phyloP scores from a whole-genome alignment of 495 filamentous ascomycete species.

The Lasiosphaeria hispida region DNA sequence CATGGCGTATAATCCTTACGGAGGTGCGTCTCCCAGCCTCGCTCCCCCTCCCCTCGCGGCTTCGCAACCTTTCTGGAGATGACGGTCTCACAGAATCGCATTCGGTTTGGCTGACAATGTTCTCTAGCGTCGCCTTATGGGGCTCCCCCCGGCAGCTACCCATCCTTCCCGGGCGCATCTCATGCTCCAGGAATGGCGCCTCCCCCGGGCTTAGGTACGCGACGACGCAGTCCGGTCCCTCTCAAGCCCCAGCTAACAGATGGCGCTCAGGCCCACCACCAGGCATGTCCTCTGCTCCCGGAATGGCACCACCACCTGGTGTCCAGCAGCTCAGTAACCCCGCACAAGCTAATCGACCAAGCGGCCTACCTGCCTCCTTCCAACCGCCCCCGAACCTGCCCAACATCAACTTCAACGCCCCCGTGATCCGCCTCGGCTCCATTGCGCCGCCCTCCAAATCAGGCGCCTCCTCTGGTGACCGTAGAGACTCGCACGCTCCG shows the following conservation, averaged over 20 bases:
- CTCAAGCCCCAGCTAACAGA: neutral
- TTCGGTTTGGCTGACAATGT: too few species aligned
- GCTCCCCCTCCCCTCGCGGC: neutral
- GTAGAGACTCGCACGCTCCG: slow-evolving; percentile 35
- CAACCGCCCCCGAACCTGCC: slow-evolving; percentile 90
- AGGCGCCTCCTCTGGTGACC: slow-evolving; percentile 45
- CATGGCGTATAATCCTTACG: slow-evolving; percentile 78
- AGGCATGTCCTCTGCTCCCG: slow-evolving; percentile 76
- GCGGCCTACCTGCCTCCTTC: slow-evolving; percentile 77
- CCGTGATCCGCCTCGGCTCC: slow-evolving; percentile 87
- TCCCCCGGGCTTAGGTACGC: slow-evolving; percentile 81
- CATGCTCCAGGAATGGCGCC: slow-evolving; percentile 64
- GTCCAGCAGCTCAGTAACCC: slow-evolving; percentile 67
- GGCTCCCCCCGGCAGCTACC: slow-evolving; percentile 64
- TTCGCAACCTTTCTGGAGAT: neutral
- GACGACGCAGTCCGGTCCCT: slow-evolving; percentile 23
- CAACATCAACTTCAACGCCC: slow-evolving; percentile 97
- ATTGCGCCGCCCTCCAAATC: slow-evolving; percentile 65
- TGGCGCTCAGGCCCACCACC: slow-evolving; percentile 55
- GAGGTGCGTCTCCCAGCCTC: slow-evolving; percentile 50
- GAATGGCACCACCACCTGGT: slow-evolving; percentile 73
- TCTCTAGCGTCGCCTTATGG: slow-evolving; percentile 57
- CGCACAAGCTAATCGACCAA: slow-evolving; percentile 70
- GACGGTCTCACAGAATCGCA: slow-evolving; percentile 13
- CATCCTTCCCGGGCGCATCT: slow-evolving; percentile 63